phyloP scores from a whole-genome alignment of 345 rosid species.

The Rhodamnia argentea region DNA sequence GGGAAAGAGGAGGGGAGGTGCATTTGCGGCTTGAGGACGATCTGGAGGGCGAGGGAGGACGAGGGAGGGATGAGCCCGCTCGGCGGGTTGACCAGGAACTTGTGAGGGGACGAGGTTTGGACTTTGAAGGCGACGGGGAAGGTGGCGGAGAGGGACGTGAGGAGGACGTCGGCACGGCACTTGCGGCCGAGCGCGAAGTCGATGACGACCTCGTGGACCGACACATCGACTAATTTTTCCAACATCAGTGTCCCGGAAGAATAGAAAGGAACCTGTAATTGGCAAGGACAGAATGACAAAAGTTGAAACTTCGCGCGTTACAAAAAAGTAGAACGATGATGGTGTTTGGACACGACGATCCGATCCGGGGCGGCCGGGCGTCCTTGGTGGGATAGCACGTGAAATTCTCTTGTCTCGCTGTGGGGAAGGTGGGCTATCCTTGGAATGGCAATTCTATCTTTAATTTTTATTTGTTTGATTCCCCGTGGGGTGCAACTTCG shows the following conservation, averaged over 20 bases:
- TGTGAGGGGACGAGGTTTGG: constrained; percentile 54
- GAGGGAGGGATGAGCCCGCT: constrained; percentile 35
- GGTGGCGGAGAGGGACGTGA: constrained; percentile 32
- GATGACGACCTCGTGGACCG: constrained; percentile 30
- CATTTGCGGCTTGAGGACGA: constrained; percentile 45
- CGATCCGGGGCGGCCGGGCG: not conserved
- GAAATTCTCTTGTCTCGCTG: not conserved
- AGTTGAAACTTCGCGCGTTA: not conserved
- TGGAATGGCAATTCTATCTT: not conserved
- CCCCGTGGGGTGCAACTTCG: not conserved
- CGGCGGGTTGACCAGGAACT: constrained; percentile 52
- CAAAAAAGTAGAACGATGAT: not conserved
- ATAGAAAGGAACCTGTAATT: not conserved
- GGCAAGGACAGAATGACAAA: constrained; percentile 8
- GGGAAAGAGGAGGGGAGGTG: constrained; percentile 42
- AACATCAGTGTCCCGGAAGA: not conserved
- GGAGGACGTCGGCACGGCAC: constrained; percentile 34
- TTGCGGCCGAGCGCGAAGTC: constrained; percentile 35
- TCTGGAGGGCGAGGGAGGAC: constrained; percentile 28
- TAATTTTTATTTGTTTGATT: not conserved
- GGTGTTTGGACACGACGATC: not conserved
- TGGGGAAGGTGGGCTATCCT: not conserved
- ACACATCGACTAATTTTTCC: constrained; percentile 24
- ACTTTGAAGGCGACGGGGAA: constrained; percentile 44
- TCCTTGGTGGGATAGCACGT: not conserved